Percentiles rank a stretch among this genome's conserved stretches.
phyloP scores from a whole-genome alignment of 352 stramenopile species.

The Pythium periplocum region DNA sequence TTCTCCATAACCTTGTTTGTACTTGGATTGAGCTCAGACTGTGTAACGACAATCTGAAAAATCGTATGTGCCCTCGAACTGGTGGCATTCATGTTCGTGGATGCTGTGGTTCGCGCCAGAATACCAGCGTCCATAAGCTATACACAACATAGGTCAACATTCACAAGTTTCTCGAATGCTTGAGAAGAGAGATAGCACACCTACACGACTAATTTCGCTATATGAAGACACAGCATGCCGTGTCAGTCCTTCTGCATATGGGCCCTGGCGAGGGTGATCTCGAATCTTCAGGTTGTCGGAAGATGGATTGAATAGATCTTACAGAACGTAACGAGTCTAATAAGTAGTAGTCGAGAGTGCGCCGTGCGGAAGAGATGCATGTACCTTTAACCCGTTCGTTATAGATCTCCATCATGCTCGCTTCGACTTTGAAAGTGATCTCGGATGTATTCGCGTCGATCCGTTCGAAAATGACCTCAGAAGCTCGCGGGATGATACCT shows the following conservation, averaged over 20 bases:
- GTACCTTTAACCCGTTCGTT: constrained; percentile 84
- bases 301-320: constrained; percentile 81
- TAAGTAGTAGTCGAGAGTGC: neutral
- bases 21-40: constrained; percentile 64
- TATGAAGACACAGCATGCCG: constrained; percentile 77
- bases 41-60: constrained; percentile 82
- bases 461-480: constrained; percentile 77
- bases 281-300: constrained; percentile 86
- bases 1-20: constrained; percentile 80
- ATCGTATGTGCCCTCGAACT: constrained; percentile 81
- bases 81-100: constrained; percentile 86
- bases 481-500: constrained; percentile 81
- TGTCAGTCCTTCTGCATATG: constrained; percentile 79
- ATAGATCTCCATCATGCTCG: constrained; percentile 90
- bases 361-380: too few species aligned
- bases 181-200: neutral
- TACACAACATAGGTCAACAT: neutral
- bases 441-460: constrained; percentile 43
- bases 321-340: neutral
- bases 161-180: neutral
- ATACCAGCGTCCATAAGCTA: constrained; percentile 85
- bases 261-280: constrained; percentile 78
- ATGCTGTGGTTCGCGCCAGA: constrained; percentile 72
- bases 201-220: constrained; percentile 67
- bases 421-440: constrained; percentile 81